These are phyloP conservation scores for Sphagnurus paluster DNA, from an alignment of 1,284 basidiomycete species.

Conservation along the genomic window DNA sequence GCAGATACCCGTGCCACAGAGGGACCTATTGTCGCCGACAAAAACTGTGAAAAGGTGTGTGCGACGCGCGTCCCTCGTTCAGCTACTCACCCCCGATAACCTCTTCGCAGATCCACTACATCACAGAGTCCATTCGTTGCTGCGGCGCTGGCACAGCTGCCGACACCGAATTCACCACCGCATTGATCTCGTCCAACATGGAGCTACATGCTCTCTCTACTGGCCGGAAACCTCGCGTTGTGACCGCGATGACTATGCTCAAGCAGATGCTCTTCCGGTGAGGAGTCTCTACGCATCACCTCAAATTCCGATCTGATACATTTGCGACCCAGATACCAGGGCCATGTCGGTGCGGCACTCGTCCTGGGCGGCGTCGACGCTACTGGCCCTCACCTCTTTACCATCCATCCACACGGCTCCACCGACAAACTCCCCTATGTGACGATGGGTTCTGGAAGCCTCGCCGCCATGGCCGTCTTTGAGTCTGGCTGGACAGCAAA, in stretches of 20 bases:
- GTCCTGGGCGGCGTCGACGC: conserved; percentile 96
- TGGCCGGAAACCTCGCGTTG: conserved; percentile 85
- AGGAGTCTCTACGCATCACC: conserved; percentile 8
- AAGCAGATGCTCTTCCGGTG: conserved; percentile 64
- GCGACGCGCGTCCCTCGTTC: not conserved
- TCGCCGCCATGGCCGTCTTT: conserved; percentile 99
- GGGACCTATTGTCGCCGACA: conserved; percentile 96
- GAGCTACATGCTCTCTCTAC: conserved; percentile 85
- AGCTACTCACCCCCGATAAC: not conserved
- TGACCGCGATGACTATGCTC: conserved; percentile 98
- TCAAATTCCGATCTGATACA: not conserved
- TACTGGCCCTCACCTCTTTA: conserved; percentile 94
- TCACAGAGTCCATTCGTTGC: conserved; percentile 93
- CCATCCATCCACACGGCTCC: conserved; percentile 94
- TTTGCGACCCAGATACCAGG: conserved; percentile 72
- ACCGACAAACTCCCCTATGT: conserved; percentile 99
- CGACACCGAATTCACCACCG: conserved; percentile 95
- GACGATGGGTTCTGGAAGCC: conserved; percentile 95
- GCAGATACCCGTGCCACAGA: conserved; percentile 97
- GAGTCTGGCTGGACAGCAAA: conserved; percentile 86
- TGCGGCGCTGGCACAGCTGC: conserved; percentile 99
- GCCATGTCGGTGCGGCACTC: conserved; percentile 92
- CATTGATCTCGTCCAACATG: conserved; percentile 91
- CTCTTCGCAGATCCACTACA: conserved; percentile 85
- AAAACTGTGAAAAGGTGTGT: conserved; percentile 97